Evolutionary conservation across 257 asterid genomes (phyloP).

Genomic region (Parsonsia alboflavescens): DNA sequence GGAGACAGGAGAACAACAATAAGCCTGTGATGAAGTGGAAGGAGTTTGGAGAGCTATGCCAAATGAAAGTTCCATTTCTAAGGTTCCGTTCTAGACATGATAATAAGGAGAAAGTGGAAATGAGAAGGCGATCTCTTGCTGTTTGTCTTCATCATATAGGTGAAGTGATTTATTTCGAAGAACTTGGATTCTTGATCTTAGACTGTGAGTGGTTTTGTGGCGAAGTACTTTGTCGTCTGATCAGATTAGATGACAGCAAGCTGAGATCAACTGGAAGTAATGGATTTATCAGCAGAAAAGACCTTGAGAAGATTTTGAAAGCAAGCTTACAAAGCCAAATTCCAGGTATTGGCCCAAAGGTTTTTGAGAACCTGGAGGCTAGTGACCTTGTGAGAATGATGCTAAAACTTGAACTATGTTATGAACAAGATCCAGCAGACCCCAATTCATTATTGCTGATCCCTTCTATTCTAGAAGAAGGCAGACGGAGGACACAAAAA

Average conservation of each 20-base stretch:
- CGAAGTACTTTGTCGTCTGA: conserved; percentile 58
- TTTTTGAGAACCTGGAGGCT: conserved; percentile 53
- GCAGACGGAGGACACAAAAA: conserved; percentile 59
- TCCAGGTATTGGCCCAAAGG: conserved; percentile 53
- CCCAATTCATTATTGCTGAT: conserved; percentile 49
- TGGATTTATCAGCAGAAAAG: conserved; percentile 62
- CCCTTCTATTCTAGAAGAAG: conserved; percentile 69
- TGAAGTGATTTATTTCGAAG: conserved; percentile 69
- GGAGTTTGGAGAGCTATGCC: conserved; percentile 76
- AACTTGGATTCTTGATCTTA: conserved; percentile 51
- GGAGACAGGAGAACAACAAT: conserved; percentile 61
- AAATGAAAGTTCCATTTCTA: conserved; percentile 61
- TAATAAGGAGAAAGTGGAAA: conserved; percentile 57
- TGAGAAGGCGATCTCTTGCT: conserved; percentile 61
- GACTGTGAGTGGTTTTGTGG: conserved; percentile 80
- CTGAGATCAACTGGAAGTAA: conserved; percentile 32
- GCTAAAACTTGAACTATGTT: conserved; percentile 81
- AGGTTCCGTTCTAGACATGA: conserved; percentile 60
- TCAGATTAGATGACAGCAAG: conserved; percentile 44
- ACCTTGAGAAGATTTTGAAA: conserved; percentile 59
- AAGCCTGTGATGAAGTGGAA: conserved; percentile 75
- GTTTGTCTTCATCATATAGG: conserved; percentile 70
- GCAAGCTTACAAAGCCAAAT: conserved; percentile 53
- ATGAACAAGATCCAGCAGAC: conserved; percentile 59
- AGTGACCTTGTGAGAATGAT: conserved; percentile 59